Conservation (phyloP, 2,329 filamentous ascomycete genomes). For the Epichloe scottii region DNA sequence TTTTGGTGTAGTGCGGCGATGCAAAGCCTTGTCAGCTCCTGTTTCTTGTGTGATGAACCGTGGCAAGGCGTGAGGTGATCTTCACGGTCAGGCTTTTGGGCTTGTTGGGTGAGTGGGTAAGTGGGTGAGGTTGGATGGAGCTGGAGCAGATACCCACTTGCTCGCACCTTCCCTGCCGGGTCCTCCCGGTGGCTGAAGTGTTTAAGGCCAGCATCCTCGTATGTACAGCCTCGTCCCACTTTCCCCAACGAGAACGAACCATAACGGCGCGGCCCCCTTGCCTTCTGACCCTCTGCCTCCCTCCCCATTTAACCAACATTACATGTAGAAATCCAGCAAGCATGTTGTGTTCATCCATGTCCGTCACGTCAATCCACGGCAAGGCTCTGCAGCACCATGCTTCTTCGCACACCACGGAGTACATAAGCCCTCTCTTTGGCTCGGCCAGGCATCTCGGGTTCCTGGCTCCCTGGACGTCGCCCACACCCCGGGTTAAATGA, state of each 20-base stretch:
- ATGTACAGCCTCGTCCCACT: neutral
- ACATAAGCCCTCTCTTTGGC: neutral
- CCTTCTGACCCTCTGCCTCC: too few relatives aligned
- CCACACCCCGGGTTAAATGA: neutral
- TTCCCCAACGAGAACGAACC: neutral
- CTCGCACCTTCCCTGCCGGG: constrained; percentile 6
- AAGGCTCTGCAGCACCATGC: neutral
- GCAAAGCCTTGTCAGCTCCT: constrained; percentile 5
- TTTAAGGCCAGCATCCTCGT: neutral
- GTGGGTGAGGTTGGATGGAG: too few relatives aligned
- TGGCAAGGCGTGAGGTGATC: constrained; percentile 1
- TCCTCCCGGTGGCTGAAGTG: constrained; percentile 4
- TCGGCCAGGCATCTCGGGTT: neutral
- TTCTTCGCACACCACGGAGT: neutral
- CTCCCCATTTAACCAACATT: neutral
- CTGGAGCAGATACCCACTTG: too few relatives aligned
- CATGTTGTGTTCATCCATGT: neutral
- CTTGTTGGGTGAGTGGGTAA: neutral
- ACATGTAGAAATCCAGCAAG: neutral
- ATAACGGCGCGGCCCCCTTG: constrained; percentile 2
- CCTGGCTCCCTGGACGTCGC: neutral
- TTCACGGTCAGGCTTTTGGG: neutral
- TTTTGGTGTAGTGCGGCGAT: neutral
- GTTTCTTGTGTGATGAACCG: neutral
- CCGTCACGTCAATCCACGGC: neutral